A percentile compares a stretch with the other conserved stretches of the same genome.
phyloP scores from a whole-genome alignment of 2,329 filamentous ascomycete species.

The Salinomyces thailandicus region DNA sequence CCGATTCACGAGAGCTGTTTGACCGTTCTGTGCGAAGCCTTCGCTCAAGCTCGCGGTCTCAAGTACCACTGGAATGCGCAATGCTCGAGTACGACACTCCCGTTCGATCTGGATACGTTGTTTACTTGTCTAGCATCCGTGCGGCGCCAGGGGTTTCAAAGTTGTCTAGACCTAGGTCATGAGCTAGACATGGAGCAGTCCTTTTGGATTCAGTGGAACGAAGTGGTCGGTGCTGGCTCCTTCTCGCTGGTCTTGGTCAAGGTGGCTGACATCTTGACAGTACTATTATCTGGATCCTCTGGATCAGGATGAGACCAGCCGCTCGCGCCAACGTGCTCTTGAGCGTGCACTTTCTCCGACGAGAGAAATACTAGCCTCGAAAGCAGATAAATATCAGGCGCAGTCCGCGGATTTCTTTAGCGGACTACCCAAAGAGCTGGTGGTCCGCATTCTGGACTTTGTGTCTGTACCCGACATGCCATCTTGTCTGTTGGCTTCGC shows the following conservation, averaged over 20 bases:
- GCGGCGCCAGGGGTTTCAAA: not conserved
- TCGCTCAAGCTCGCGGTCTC: conserved; percentile 1
- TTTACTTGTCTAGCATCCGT: not conserved
- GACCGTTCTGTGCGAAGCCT: conserved; percentile 1
- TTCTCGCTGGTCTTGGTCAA: too few relatives aligned
- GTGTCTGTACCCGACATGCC: not conserved
- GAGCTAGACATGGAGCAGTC: not conserved
- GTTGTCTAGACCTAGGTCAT: not conserved
- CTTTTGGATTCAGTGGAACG: not conserved
- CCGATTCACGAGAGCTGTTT: conserved; percentile 2
- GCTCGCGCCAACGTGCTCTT: too few relatives aligned
- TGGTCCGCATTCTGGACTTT: not conserved
- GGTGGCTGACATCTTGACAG: too few relatives aligned
- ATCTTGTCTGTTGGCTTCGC: not conserved
- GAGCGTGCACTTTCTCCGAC: too few relatives aligned
- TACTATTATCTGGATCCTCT: not conserved
- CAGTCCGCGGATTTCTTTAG: too few relatives aligned
- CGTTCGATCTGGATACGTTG: not conserved
- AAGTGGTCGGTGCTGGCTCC: too few relatives aligned
- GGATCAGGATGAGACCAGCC: too few relatives aligned
- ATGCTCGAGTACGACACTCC: not conserved
- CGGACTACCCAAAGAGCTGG: not conserved
- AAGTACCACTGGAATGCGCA: not conserved
- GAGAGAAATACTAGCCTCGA: too few relatives aligned
- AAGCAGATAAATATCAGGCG: too few relatives aligned